Base-by-base conservation (phyloP, 345 rosid species). In the Psidium guajava region DNA sequence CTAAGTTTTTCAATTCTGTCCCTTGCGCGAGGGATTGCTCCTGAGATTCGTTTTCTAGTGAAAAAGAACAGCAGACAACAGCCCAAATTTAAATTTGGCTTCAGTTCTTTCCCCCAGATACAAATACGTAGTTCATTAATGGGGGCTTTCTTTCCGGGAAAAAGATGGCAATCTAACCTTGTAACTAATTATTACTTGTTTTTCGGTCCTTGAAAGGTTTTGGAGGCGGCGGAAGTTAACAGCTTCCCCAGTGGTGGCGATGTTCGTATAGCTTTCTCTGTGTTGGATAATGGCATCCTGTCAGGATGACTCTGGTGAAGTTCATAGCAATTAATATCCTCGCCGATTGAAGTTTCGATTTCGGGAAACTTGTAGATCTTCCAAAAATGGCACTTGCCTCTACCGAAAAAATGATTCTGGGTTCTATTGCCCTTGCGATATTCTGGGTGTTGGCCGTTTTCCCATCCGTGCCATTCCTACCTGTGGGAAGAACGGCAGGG, bases 401-500 rank as follows among this genome's bases (percentile, higher is more conserved):
- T 24, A 49, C 88, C 0, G 85, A 75, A 1, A 94, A 97, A 82
- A 91, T 92, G 86, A 88, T 93, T 64, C 85, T 94, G 32, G 99
- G 99, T 24, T 93, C 94, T 21, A 27, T 91, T 25, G 96, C 98
- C 82, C 93, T 94, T 82, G 92, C 88, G 59, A 75, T 92, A 32
- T 97, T 95, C 91, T 97, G 98, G 99, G 86, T 94, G 10, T 82
- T 95, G 73, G 98, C 99, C 8, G 96, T 97, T 85, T 97, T 97
- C 87, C 94, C 97, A 0, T 91, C 98, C 3, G 94, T 94, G 8
- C 98, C 98, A 1, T 93, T 92, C 55, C 87, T 97, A 52, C 98
- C 98, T 14, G 87, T 94, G n/a, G 98, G 99, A 81, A 92, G 98
- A 84, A 97, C 99, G 1, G 98, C 99, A 3, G 99, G 99, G 36